These are phyloP conservation scores for Fusarium illudens DNA, from an alignment of 2,329 filamentous ascomycete species.

Conservation along the genomic window DNA sequence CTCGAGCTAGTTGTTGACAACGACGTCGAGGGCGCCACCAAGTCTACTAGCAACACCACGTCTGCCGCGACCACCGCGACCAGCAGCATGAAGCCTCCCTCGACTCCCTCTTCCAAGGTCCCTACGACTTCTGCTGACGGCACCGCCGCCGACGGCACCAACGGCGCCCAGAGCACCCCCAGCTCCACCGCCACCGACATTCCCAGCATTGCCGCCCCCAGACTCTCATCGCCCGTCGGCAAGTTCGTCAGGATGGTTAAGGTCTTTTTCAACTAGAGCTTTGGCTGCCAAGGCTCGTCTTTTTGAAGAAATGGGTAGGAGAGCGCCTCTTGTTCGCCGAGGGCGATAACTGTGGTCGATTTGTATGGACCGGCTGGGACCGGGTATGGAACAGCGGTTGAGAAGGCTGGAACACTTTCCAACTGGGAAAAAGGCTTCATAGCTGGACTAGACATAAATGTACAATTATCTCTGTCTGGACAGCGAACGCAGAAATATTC, in stretches of 20 bases:
- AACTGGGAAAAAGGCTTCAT: background rate
- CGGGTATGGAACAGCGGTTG: background rate
- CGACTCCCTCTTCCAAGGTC: background rate
- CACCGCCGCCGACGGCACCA: background rate
- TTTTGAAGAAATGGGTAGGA: background rate
- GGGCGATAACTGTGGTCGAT: background rate
- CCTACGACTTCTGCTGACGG: background rate
- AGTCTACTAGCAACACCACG: background rate
- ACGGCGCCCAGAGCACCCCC: background rate
- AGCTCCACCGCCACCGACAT: conserved; percentile 3
- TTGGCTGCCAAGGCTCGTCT: background rate
- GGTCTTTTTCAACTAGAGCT: background rate
- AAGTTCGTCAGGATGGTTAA: background rate
- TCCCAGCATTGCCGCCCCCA: conserved; percentile 12
- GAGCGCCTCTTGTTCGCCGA: background rate
- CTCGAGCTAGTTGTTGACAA: background rate
- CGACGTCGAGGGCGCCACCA: background rate
- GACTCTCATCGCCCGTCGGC: conserved; percentile 12
- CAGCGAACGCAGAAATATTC: background rate
- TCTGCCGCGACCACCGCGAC: background rate
- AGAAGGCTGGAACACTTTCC: background rate
- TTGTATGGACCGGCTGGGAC: background rate
- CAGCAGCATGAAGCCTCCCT: background rate
- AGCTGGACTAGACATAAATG: background rate
- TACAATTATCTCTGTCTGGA: background rate